Conservation (phyloP, 2,329 filamentous ascomycete genomes). For the Cryphonectria parasitica region DNA sequence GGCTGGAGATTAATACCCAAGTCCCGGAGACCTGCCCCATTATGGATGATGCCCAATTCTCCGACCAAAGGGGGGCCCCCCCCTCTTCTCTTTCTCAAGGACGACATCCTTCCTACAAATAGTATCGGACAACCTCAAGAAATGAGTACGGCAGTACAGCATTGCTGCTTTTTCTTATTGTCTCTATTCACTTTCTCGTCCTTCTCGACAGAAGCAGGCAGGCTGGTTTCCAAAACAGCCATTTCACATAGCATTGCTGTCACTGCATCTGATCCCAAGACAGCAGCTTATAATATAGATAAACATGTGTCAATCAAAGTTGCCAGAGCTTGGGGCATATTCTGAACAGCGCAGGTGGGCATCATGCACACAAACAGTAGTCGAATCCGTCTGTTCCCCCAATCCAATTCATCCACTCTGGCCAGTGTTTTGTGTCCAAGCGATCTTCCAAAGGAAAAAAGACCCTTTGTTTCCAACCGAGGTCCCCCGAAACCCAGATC, state of each 20-base stretch:
- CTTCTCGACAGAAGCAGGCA: neutral
- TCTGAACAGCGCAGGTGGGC: neutral
- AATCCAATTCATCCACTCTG: neutral
- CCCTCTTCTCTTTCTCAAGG: neutral
- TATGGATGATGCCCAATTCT: slow-evolving; percentile 11
- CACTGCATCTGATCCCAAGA: neutral
- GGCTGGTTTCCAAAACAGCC: neutral
- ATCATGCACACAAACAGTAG: neutral
- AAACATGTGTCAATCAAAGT: neutral
- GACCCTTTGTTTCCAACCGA: neutral
- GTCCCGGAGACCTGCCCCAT: slow-evolving; percentile 1
- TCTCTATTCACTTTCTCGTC: neutral
- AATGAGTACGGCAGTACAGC: too few species aligned
- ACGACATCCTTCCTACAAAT: neutral
- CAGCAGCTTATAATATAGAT: neutral
- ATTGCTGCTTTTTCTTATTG: too few species aligned
- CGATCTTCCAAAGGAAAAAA: neutral
- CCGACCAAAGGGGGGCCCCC: neutral
- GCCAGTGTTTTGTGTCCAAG: neutral
- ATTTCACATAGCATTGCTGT: neutral
- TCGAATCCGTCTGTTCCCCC: neutral
- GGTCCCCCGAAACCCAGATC: neutral
- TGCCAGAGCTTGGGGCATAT: neutral
- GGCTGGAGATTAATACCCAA: neutral
- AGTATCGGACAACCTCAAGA: neutral